Evolutionary conservation across 495 filamentous ascomycete species (phyloP), one percentile per base, ranked within the genome.

Genomic region (Endocarpon pusillum): DNA sequence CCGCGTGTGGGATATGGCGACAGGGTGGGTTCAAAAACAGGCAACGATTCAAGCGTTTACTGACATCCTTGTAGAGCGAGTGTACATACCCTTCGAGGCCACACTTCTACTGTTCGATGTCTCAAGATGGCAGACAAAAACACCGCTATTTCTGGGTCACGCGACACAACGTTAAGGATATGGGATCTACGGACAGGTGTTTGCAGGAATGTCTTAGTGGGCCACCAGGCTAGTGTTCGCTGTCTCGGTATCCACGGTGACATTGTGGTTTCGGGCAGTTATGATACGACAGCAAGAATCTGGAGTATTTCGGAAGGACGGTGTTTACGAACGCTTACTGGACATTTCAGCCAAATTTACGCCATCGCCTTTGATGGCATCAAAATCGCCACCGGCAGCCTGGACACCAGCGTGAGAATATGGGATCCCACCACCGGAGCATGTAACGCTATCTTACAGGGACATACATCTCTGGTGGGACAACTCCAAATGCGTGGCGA

Each of bases 311-410:
- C 80, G 2, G 79, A 93, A 52, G 91, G 89, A 7, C 71, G 81
- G 41, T 96, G 87, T 50, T 57, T 94, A 20, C 70, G 86, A 21
- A 94, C 83, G 3, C 62, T 97, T 17, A 73, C 70, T n/a, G 89
- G 89, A 0, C 89, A 97, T 58, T 96, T 94, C 57, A 96, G 89
- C 51, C 89, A 97, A 46, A 97, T 97, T 35, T 97, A 97, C 47
- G 91, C 89, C 8, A 92, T 97, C 47, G 87, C 89, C 0, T 97
- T 94, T 52, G 89, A 97, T 49, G 89, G 89, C 14, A 67, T 69
- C 32, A 68, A 84, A 34, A 87, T 97, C 31, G 87, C 87, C n/a
- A 97, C 89, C 1, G 89, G 89, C 18, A 94, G 86, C 52, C 62
- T 97, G 39, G 89, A 97, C 53, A 97, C 89, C 1, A 94, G 83